phyloP scores from a whole-genome alignment of 352 stramenopile species.

The Ophiocytium majus region DNA sequence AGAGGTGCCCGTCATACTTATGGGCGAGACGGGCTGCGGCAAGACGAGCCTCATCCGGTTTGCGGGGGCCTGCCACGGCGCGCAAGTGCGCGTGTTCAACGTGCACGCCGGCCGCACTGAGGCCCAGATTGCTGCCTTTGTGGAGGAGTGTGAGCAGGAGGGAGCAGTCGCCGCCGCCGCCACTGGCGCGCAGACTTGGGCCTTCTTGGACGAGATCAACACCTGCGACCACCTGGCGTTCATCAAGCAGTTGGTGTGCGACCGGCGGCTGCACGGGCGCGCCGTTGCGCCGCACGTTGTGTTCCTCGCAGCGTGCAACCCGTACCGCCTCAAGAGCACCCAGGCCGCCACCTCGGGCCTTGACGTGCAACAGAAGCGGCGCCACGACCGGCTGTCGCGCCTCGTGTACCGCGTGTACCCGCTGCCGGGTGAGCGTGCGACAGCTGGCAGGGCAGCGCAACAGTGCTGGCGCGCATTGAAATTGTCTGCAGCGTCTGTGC shows the following conservation, averaged over 20 bases:
- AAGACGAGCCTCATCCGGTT: constrained; percentile 20
- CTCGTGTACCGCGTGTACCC: constrained; percentile 43
- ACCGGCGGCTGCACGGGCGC: constrained; percentile 57
- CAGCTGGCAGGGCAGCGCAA: too few species aligned
- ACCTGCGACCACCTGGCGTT: neutral
- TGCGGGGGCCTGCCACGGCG: neutral
- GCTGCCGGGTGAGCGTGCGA: too few species aligned
- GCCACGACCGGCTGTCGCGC: neutral
- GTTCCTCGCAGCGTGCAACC: constrained; percentile 61
- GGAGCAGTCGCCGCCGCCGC: too few species aligned
- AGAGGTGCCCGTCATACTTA: constrained; percentile 27
- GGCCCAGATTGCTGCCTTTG: neutral
- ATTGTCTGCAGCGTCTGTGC: too few species aligned
- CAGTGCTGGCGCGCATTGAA: too few species aligned
- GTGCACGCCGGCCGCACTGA: neutral
- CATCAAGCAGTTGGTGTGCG: constrained; percentile 61
- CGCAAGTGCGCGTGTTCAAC: neutral
- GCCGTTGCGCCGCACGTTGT: constrained; percentile 59
- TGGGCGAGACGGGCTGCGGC: constrained; percentile 41
- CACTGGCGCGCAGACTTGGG: neutral
- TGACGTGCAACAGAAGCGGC: constrained; percentile 1
- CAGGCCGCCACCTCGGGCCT: constrained; percentile 16
- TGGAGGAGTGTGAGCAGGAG: neutral
- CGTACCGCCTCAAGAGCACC: constrained; percentile 33
- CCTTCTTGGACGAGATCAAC: constrained; percentile 62